Conservation (phyloP, 2,329 filamentous ascomycete species). For the Fusarium nelsonii region DNA sequence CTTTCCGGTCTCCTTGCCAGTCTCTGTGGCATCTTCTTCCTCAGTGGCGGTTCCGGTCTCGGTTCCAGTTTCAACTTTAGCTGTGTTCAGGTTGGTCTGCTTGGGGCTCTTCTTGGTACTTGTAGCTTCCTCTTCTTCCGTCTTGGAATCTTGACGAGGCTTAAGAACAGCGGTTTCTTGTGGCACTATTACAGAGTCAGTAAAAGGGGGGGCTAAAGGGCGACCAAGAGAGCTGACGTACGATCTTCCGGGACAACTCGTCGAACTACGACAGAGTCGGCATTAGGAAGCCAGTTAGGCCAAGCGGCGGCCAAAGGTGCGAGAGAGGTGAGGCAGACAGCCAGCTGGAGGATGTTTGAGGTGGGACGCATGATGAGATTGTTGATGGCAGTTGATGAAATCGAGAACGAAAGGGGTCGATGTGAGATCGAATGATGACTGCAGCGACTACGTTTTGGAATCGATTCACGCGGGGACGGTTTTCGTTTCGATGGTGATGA, state of each 20-base stretch:
- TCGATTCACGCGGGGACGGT: background rate
- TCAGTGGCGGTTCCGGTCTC: slow-evolving; percentile 31
- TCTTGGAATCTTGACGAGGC: slow-evolving; percentile 25
- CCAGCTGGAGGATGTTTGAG: slow-evolving; percentile 60
- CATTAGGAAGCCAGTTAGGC: slow-evolving; percentile 67
- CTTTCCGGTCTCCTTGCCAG: slow-evolving; percentile 38
- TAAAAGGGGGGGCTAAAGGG: background rate
- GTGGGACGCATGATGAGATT: slow-evolving; percentile 62
- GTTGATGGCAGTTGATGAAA: slow-evolving; percentile 2
- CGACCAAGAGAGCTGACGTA: slow-evolving; percentile 8
- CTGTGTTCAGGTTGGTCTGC: slow-evolving; percentile 59
- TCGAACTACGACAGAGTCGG: slow-evolving; percentile 62
- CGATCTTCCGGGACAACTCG: slow-evolving; percentile 24
- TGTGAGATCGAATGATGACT: background rate
- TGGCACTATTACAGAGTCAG: slow-evolving; percentile 31
- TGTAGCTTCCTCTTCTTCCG: slow-evolving; percentile 28
- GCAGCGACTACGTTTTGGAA: background rate
- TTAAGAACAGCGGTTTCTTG: slow-evolving; percentile 30
- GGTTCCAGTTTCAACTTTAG: slow-evolving; percentile 39
- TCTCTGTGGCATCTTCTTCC: slow-evolving; percentile 20
- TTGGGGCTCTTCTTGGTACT: slow-evolving; percentile 37
- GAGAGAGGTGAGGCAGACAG: slow-evolving; percentile 64
- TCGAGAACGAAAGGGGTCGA: slow-evolving; percentile 11
- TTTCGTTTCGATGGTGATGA: slow-evolving; percentile 11
- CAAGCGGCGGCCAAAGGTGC: slow-evolving; percentile 66